phyloP scores from a whole-genome alignment of 768 basidiomycete genomes.

The Gymnopilus junonius region DNA sequence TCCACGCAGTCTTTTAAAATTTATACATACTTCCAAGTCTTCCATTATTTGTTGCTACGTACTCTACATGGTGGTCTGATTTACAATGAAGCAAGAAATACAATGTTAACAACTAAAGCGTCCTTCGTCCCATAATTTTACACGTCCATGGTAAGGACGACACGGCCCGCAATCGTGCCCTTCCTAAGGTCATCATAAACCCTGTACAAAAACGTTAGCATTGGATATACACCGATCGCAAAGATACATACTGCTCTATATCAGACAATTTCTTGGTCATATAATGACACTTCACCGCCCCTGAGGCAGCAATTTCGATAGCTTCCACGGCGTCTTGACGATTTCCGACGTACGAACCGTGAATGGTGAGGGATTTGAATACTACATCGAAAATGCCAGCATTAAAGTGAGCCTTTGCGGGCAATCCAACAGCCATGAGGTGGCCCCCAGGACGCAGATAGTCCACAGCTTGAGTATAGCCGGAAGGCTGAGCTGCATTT shows the following conservation, averaged over 20 bases:
- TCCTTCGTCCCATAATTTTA: not conserved
- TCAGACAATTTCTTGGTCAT: slow-evolving; percentile 49
- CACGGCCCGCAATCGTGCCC: slow-evolving; percentile 53
- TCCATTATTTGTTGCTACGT: not conserved
- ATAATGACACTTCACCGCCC: slow-evolving; percentile 69
- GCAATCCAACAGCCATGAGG: slow-evolving; percentile 81
- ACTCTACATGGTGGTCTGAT: not conserved
- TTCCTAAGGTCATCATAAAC: slow-evolving; percentile 45
- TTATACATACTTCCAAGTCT: too few species aligned
- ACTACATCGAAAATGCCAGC: slow-evolving; percentile 23
- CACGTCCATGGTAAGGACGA: slow-evolving; percentile 40
- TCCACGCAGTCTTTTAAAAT: too few species aligned
- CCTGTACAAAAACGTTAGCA: slow-evolving; percentile 24
- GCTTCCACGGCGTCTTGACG: slow-evolving; percentile 87
- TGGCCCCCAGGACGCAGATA: slow-evolving; percentile 77
- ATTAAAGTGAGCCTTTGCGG: slow-evolving; percentile 57
- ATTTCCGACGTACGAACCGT: slow-evolving; percentile 66
- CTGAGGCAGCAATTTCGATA: slow-evolving; percentile 71
- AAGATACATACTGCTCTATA: slow-evolving; percentile 51
- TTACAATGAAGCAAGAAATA: not conserved
- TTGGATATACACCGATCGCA: not conserved
- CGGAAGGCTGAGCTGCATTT: slow-evolving; percentile 30
- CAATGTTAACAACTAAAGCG: not conserved
- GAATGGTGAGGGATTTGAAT: slow-evolving; percentile 55
- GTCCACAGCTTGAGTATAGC: slow-evolving; percentile 63